Evolutionary conservation across 140 eudicot species (phyloP).

Genomic region (Ambrosia hybrid): DNA sequence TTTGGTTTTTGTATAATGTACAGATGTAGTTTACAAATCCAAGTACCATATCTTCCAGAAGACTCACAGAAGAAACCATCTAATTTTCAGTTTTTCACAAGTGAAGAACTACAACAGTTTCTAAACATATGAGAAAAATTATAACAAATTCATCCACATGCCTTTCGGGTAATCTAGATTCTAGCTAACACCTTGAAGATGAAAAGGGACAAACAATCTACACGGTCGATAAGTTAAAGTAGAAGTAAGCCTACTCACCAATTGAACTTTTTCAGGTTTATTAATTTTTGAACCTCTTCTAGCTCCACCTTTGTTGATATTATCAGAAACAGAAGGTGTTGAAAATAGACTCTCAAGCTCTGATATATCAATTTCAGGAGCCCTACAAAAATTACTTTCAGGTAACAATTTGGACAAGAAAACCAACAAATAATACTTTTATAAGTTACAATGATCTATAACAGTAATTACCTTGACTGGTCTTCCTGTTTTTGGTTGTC

Average conservation of each 20-base stretch:
- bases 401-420: conserved; percentile 23
- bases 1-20: too few species aligned
- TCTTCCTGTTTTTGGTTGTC: conserved; percentile 78
- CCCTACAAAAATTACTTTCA: conserved; percentile 49
- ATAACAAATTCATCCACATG: not conserved
- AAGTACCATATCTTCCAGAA: too few species aligned
- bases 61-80: too few species aligned
- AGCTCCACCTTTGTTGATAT: conserved; percentile 56
- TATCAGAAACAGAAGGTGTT: conserved; percentile 74
- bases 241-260: conserved; percentile 58
- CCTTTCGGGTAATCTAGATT: conserved; percentile 10
- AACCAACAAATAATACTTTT: not conserved
- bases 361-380: conserved; percentile 94
- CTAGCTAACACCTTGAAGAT: conserved; percentile 19
- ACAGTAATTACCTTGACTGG: conserved; percentile 60
- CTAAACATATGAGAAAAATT: too few species aligned
- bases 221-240: conserved; percentile 18
- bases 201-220: conserved; percentile 10
- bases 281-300: conserved; percentile 72
- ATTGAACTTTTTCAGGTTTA: conserved; percentile 94
- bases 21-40: too few species aligned
- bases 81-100: too few species aligned
- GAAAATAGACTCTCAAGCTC: conserved; percentile 96
- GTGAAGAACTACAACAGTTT: too few species aligned
- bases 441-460: not conserved